A percentile compares a stretch with the other conserved stretches of the same genome.
phyloP scores from a whole-genome alignment of 768 basidiomycete species.

The Leccinum uliginosum region DNA sequence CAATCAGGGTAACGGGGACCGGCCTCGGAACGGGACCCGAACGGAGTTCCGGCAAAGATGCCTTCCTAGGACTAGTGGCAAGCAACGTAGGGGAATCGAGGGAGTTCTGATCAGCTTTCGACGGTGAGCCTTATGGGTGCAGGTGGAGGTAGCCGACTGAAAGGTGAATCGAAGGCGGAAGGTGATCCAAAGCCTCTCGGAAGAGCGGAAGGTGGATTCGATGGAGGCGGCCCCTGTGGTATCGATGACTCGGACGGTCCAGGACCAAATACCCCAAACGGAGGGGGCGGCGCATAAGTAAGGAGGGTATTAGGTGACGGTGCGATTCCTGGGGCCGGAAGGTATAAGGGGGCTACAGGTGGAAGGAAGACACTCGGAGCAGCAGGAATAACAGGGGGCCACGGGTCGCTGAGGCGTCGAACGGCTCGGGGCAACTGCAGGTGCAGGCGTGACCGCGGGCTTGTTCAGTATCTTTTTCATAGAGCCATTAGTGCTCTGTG shows the following conservation, averaged over 20 bases:
- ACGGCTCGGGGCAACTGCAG: slow-evolving; percentile 32
- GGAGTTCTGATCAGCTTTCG: slow-evolving; percentile 33
- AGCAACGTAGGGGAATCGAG: slow-evolving; percentile 37
- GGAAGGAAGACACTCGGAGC: slow-evolving; percentile 38
- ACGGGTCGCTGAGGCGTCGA: slow-evolving; percentile 35
- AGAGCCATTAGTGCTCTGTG: slow-evolving; percentile 42
- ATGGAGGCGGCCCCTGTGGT: slow-evolving; percentile 38
- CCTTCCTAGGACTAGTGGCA: slow-evolving; percentile 46
- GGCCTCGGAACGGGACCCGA: slow-evolving; percentile 61
- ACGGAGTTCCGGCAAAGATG: slow-evolving; percentile 40
- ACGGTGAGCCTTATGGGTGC: slow-evolving; percentile 58
- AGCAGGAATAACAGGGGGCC: slow-evolving; percentile 31
- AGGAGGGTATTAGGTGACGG: slow-evolving; percentile 45
- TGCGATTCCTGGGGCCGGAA: slow-evolving; percentile 38
- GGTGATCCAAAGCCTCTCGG: slow-evolving; percentile 49
- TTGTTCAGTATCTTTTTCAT: slow-evolving; percentile 65
- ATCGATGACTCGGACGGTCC: slow-evolving; percentile 40
- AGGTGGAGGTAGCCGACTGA: slow-evolving; percentile 40
- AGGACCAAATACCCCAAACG: slow-evolving; percentile 46
- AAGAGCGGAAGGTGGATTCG: slow-evolving; percentile 51
- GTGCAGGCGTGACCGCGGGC: slow-evolving; percentile 28
- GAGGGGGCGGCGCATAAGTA: slow-evolving; percentile 49
- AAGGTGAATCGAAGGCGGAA: slow-evolving; percentile 50
- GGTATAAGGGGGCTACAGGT: slow-evolving; percentile 46
- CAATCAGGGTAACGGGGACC: slow-evolving; percentile 21